Evolutionary conservation across 108 stramenopile genomes (phyloP).

Genomic region (Discostella pseudostelligera): DNA sequence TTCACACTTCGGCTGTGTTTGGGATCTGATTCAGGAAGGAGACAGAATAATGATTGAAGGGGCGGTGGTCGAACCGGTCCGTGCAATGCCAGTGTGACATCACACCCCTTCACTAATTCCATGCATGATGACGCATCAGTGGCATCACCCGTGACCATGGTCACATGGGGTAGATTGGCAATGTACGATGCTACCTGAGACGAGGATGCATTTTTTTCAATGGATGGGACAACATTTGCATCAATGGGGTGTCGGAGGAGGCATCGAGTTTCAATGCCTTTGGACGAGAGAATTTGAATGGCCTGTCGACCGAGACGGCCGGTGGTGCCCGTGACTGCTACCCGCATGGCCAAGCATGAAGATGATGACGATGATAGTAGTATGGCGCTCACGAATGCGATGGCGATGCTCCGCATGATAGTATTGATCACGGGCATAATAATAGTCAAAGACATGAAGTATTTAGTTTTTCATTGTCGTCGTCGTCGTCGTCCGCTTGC

Average conservation of each 20-base stretch:
- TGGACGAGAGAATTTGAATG: constrained; percentile 19
- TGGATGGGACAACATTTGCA: constrained; percentile 26
- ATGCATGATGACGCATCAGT: constrained; percentile 28
- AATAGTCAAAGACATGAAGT: too few relatives aligned
- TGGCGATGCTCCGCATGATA: neutral
- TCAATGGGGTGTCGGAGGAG: constrained; percentile 34
- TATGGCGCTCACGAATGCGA: neutral
- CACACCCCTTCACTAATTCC: constrained; percentile 53
- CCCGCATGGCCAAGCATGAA: constrained; percentile 27
- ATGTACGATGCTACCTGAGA: constrained; percentile 48
- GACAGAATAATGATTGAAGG: constrained; percentile 35
- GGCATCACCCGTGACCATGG: constrained; percentile 55
- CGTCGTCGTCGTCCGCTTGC: too few relatives aligned
- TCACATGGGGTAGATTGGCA: constrained; percentile 29
- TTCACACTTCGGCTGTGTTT: constrained; percentile 68
- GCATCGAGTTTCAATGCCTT: constrained; percentile 26
- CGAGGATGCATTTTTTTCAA: constrained; percentile 16
- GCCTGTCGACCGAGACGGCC: constrained; percentile 40
- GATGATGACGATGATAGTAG: neutral
- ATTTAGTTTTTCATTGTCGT: too few relatives aligned
- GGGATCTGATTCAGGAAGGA: constrained; percentile 46
- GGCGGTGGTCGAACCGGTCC: constrained; percentile 42
- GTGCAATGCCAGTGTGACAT: constrained; percentile 47
- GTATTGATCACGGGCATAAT: neutral
- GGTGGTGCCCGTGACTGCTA: constrained; percentile 44